Percentiles rank a stretch among this genome's conserved stretches.
Evolutionary conservation across 2,329 filamentous ascomycete genomes (phyloP).

Genomic region (Apiospora malaysiana): DNA sequence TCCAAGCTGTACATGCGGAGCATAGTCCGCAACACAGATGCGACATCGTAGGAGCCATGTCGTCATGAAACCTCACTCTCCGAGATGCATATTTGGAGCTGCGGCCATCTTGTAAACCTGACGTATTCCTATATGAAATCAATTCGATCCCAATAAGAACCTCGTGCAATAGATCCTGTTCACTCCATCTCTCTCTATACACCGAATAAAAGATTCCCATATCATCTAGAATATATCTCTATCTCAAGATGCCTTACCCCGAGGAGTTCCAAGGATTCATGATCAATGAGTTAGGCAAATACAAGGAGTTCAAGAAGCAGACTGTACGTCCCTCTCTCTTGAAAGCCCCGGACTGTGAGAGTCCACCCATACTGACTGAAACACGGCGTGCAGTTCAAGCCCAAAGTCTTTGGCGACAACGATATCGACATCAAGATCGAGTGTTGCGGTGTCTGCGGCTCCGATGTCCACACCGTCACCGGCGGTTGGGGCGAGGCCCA

Average conservation of each 20-base stretch:
- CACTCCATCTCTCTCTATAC: background rate
- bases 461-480: constrained; percentile 51
- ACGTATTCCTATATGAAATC: background rate
- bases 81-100: background rate
- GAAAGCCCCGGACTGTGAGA: background rate
- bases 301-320: constrained; percentile 39
- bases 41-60: background rate
- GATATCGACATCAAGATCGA: constrained; percentile 75
- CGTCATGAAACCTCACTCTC: background rate
- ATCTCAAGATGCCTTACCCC: constrained; percentile 37
- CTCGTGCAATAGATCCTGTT: background rate
- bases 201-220: too few species aligned
- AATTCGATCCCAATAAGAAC: background rate
- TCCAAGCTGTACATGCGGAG: background rate
- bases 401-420: constrained; percentile 48
- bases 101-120: background rate
- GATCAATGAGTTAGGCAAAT: constrained; percentile 38
- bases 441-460: constrained; percentile 64
- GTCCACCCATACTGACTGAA: background rate
- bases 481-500: constrained; percentile 41
- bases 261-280: constrained; percentile 40
- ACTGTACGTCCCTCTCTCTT: constrained; percentile 28
- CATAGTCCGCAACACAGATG: background rate
- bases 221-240: background rate
- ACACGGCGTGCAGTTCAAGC: constrained; percentile 34